Evolutionary conservation across 805 yeast species (phyloP), one percentile per base, ranked within the genome.

Genomic region (Kazachstania kunashirensis): DNA sequence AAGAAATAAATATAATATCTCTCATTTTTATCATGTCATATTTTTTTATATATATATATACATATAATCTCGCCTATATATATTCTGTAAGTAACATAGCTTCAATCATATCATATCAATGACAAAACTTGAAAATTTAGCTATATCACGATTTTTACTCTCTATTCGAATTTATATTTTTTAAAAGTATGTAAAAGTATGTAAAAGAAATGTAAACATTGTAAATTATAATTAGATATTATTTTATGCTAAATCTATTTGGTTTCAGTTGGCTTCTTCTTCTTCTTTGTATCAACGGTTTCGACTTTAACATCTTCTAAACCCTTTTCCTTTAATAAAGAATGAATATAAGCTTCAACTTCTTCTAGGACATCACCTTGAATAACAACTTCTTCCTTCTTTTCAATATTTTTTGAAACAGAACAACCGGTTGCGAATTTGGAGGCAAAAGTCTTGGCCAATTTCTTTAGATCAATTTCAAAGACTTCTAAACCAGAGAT

Each of bases 291-390:
- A 47, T 81, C 92, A 14, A 82, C 71, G 49, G 77, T 82, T 60
- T 86, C 96, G n/a, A 88, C 89, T 62, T 85, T 85, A 43, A 88
- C 82, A 42, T 81, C 84, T 34, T 75, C 69, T 46, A 89, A 63
- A 0, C 94, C 95, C 62, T 84, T 81, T 49, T 84, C 92, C 47
- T 78, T 76, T 48, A 88, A 67, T 47, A 85, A 62, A 31, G 71
- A 73, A 34, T 69, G 73, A 43, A 88, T 73, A 49, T 81, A 82
- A 5, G 65, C 81, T 55, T 83, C 94, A 20, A 86, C 92, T 51
- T 81, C 95, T 46, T 86, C 96, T 39, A 86, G 81, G 30, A 88
- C 92, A 61, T 89, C 97, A 51, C 97, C 97, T 65, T 88, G 96
- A 41, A 88, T 80, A 40, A 84, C 73, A 39, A 88, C 75, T 55